A percentile compares a stretch with the other conserved stretches of the same genome.
Evolutionary conservation across 2,329 filamentous ascomycete species (phyloP).

Genomic region (Sarocladium oryzae): DNA sequence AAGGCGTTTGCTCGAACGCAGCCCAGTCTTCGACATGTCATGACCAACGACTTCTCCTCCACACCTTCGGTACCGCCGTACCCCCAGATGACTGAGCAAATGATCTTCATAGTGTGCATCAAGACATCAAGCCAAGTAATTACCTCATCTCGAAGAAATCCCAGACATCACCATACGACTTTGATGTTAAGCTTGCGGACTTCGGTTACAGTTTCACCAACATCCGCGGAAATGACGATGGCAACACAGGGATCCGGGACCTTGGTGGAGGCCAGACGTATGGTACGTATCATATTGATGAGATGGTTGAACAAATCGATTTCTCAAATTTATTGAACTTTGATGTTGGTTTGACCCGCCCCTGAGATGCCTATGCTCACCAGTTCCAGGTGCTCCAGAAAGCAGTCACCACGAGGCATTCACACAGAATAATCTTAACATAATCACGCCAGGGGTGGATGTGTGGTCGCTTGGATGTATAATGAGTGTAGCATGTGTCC

Average conservation of each 20-base stretch:
- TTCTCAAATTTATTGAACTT: background rate
- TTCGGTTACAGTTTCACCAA: conserved; percentile 10
- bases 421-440: background rate
- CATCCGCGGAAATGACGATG: background rate
- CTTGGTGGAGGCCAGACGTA: background rate
- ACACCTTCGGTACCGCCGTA: too few relatives aligned
- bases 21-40: too few relatives aligned
- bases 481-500: background rate
- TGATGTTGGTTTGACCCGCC: too few relatives aligned
- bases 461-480: background rate
- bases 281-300: background rate
- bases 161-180: background rate
- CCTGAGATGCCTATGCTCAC: too few relatives aligned
- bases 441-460: background rate
- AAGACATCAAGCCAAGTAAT: conserved; percentile 14
- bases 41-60: background rate
- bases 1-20: background rate
- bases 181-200: conserved; percentile 10
- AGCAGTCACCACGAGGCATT: conserved; percentile 3
- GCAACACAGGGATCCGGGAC: background rate
- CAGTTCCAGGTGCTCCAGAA: conserved; percentile 6
- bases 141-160: conserved; percentile 3
- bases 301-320: background rate
- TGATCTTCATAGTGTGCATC: conserved; percentile 13
- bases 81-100: too few relatives aligned